Evolutionary conservation across 2,329 filamentous ascomycete species (phyloP), one percentile per base, ranked within the genome.

Genomic region (Sporothrix humicola): DNA sequence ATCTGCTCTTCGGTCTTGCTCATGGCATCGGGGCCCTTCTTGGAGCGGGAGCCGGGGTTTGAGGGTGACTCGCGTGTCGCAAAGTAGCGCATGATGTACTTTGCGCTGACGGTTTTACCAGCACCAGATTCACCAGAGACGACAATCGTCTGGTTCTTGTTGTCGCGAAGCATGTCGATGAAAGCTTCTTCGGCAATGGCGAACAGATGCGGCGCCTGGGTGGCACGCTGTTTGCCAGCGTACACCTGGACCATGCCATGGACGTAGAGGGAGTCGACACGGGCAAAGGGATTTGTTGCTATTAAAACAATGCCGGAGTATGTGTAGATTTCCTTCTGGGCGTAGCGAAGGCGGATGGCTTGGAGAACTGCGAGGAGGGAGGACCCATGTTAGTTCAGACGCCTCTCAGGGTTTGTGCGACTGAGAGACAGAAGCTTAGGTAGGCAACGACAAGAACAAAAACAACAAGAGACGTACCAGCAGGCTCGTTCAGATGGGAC

Each of bases 31-130:
- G 90, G 86, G 75, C 93, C 93, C 80, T 88, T 88, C 83, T 93
- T 96, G 72, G 87, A 87, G 79, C 93, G 91, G 76, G 90, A 91
- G 68, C 92, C 91, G 17, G 94, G 92, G 81, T 95, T 93, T 79
- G 97, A 94, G 73, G 96, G 94, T 8, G 95, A 92, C 83, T 98
- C 96, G 88, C 96, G 91, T 59, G 96, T 99, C 76, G 96, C 96
- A 83, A 99, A 99, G 85, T 99, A 99, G 79, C 96, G 91, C 96
- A 99, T 99, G 82, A 99, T 98, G 84, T 99, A 98, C 85, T 99
- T 99, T 79, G 96, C 96, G 83, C 95, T 98, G 82, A 99, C 96
- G 5, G 96, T 99, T 86, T 99, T 99, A 80, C 96, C 96, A 76
- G 96, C 96, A 88, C 96, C 96, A 72, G 96, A 99, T 84, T 99